Percentiles rank a stretch among this genome's conserved stretches.
phyloP scores from a whole-genome alignment of 1,139 yeast genomes.

The Taphrina flavorubra region DNA sequence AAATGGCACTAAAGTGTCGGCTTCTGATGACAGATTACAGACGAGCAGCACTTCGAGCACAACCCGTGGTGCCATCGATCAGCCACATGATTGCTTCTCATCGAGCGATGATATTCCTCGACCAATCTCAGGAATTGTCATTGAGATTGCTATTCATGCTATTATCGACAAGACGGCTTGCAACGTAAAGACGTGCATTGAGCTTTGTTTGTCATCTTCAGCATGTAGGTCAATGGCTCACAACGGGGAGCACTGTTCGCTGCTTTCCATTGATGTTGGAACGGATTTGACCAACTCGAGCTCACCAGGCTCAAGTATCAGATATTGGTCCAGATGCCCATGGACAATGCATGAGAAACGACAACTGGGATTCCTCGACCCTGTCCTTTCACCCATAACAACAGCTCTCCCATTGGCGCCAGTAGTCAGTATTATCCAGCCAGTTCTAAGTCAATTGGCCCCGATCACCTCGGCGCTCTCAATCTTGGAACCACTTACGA shows the following conservation, averaged over 20 bases:
- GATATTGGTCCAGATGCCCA: conserved; percentile 4
- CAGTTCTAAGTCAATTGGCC: conserved; percentile 5
- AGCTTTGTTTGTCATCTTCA: conserved; percentile 4
- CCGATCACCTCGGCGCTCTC: conserved; percentile 12
- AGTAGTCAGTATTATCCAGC: background rate
- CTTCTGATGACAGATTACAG: background rate
- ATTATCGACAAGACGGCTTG: conserved; percentile 1
- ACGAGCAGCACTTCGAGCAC: background rate
- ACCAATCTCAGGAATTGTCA: conserved; percentile 2
- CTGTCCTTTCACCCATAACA: conserved; percentile 1
- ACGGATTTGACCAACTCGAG: background rate
- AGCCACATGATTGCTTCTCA: background rate
- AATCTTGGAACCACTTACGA: conserved; percentile 12
- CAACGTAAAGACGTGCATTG: conserved; percentile 1
- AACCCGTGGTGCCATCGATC: background rate
- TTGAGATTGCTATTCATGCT: conserved; percentile 2
- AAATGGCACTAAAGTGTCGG: background rate
- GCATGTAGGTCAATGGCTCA: conserved; percentile 12
- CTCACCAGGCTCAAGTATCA: conserved; percentile 1
- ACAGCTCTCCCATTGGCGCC: conserved; percentile 5
- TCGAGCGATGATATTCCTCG: background rate
- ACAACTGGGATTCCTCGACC: conserved; percentile 8
- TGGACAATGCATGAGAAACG: conserved; percentile 5
- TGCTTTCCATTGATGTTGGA: background rate
- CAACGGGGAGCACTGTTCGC: conserved; percentile 1